Evolutionary conservation across 176 grass and related monocot genomes (phyloP), one percentile per base, ranked within the genome.

Genomic region (Lolium multiflorum): DNA sequence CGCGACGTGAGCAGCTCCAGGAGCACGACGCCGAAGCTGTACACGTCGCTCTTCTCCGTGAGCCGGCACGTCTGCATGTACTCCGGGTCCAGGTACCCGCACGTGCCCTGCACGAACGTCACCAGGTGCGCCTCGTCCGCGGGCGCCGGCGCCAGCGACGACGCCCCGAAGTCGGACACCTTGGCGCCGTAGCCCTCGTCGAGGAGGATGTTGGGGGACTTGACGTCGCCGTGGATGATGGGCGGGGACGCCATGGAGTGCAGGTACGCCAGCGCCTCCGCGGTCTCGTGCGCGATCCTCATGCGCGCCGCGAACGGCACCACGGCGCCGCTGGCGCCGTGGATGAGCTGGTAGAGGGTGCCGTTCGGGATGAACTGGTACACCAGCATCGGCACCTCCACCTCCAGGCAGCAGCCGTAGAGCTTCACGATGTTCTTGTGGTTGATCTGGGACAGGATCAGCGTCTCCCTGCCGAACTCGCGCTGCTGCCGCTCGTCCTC

Each of bases 171-270:
- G 74, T 94, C 89, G 0, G 92, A 94, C 11, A 94, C 79, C 74
- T 87, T 91, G 1, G 84, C 89, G 31, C 73, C 17, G 65, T 67
- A 91, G 5, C 65, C 49, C 7, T 87, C 79, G 12, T 82, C 89
- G 0, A 94, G 85, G 0, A 94, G 92, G 43, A 94, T 89, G 86
- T 94, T 89, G 3, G 89, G 28, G 4, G 87, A 81, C 78, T 94
- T 94, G 9, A 94, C 92, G 60, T 94, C 89, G 25, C 89, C 74
- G 22, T 94, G 92, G 82, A 94, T 81, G 85, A 94, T 87, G 0
- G 89, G 89, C 17, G 92, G 87, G 0, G 69, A 87, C 12, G 80
- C 92, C 89, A 71, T 87, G 0, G 85, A 86, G 63, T 90, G 88
- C 71, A 93, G 70, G 80, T 93, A 93, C 5, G 91, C 88, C 22